phyloP scores from a whole-genome alignment of 2,329 filamentous ascomycete species.

The Ophiostoma ips region DNA sequence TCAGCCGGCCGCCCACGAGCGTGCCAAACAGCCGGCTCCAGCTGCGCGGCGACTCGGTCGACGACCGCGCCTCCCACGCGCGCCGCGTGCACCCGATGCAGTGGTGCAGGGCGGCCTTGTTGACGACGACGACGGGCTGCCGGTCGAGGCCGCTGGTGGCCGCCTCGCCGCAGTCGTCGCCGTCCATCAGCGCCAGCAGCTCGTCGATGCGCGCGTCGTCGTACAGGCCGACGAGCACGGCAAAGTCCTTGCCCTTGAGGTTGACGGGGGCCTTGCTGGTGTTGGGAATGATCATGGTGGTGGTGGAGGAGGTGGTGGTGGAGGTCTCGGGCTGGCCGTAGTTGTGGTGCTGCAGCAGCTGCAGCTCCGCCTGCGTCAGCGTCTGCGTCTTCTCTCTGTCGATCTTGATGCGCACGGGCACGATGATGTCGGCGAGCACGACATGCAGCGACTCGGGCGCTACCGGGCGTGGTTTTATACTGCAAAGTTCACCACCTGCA shows the following conservation, averaged over 20 bases:
- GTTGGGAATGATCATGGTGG: too few relatives aligned
- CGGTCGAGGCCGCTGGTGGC: too few relatives aligned
- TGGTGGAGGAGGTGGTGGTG: background rate
- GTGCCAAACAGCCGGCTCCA: conserved; percentile 5
- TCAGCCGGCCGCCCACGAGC: conserved; percentile 4
- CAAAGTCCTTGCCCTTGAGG: conserved; percentile 10
- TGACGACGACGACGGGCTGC: too few relatives aligned
- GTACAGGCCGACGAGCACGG: conserved; percentile 11
- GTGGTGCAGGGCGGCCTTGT: conserved; percentile 11
- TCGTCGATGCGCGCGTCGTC: conserved; percentile 14
- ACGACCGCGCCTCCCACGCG: conserved; percentile 7
- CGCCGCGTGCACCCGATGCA: conserved; percentile 10
- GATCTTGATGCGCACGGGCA: conserved; percentile 5
- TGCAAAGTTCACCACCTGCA: too few relatives aligned
- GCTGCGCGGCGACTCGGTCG: background rate
- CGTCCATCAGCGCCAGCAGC: conserved; percentile 8
- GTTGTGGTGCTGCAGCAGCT: background rate
- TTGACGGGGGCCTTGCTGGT: background rate
- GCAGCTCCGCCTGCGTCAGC: background rate
- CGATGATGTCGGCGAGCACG: conserved; percentile 11
- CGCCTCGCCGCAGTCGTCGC: too few relatives aligned
- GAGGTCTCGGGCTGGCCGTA: background rate
- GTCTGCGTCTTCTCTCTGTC: too few relatives aligned
- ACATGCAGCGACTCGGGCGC: conserved; percentile 2
- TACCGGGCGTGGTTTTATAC: background rate